phyloP scores from a whole-genome alignment of 1,284 basidiomycete genomes.

The Violaceomyces palustris region DNA sequence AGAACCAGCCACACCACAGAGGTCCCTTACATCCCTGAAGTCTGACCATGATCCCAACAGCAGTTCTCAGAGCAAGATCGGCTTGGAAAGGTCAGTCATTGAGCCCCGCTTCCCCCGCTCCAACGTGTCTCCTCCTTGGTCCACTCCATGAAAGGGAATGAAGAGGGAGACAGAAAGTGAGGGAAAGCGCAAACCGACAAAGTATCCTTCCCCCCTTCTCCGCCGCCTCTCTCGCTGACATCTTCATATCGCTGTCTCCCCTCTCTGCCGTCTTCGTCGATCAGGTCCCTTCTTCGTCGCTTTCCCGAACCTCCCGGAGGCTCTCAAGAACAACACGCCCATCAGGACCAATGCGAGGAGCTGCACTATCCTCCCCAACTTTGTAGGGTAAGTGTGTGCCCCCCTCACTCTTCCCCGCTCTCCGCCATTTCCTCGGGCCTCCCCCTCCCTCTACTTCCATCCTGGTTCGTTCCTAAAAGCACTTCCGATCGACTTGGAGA shows the following conservation, averaged over 20 bases:
- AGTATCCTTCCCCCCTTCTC: not conserved
- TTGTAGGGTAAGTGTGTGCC: slow-evolving; percentile 45
- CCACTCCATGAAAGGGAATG: no score
- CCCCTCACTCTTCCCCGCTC: not conserved
- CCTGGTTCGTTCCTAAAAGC: no score
- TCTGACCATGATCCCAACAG: slow-evolving; percentile 28
- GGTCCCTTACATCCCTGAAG: not conserved
- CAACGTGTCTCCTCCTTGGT: no score
- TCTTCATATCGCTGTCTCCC: not conserved
- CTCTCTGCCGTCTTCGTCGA: not conserved
- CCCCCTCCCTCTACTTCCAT: no score
- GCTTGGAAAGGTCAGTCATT: slow-evolving; percentile 44
- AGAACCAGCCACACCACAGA: not conserved
- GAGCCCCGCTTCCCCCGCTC: not conserved
- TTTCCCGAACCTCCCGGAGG: slow-evolving; percentile 82
- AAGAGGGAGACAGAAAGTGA: no score
- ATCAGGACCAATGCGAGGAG: slow-evolving; percentile 84
- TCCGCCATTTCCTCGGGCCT: no score
- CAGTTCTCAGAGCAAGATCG: slow-evolving; percentile 27
- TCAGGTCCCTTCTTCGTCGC: slow-evolving; percentile 85
- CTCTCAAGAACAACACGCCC: slow-evolving; percentile 73
- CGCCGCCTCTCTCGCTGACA: not conserved
- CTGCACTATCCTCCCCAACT: slow-evolving; percentile 79
- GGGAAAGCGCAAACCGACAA: not conserved
- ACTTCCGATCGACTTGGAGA: no score